Evolutionary conservation across 805 yeast genomes (phyloP).

Genomic region (Candida patagonica): DNA sequence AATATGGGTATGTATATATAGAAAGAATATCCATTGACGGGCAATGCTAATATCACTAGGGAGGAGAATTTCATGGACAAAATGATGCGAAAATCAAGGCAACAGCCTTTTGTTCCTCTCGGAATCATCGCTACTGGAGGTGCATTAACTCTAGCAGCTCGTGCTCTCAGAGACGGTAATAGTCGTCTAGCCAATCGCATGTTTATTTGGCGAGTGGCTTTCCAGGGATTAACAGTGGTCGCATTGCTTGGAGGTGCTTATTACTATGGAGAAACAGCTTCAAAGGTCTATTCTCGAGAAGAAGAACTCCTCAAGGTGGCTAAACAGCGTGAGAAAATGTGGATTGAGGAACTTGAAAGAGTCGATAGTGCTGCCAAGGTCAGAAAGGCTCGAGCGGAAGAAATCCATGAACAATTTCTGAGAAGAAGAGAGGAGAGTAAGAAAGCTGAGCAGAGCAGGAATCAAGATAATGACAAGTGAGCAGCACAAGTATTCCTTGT

Average conservation of each 20-base stretch:
- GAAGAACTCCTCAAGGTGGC: conserved; percentile 70
- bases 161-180: conserved; percentile 64
- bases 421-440: conserved; percentile 6
- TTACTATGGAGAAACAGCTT: conserved; percentile 40
- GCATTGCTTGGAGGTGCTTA: conserved; percentile 78
- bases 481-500: background rate
- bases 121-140: conserved; percentile 73
- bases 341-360: conserved; percentile 81
- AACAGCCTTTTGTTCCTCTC: conserved; percentile 84
- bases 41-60: background rate
- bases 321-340: conserved; percentile 68
- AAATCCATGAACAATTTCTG: conserved; percentile 9
- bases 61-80: conserved; percentile 12
- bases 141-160: conserved; percentile 73
- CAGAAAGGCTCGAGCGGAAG: conserved; percentile 53
- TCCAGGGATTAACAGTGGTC: conserved; percentile 74
- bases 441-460: conserved; percentile 5
- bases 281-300: conserved; percentile 34
- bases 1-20: conserved; percentile 3
- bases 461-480: background rate
- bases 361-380: conserved; percentile 66
- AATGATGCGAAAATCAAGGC: conserved; percentile 43
- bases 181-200: conserved; percentile 69
- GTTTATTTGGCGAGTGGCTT: conserved; percentile 82
- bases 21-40: background rate